phyloP scores from a whole-genome alignment of 306 rosid species.

The peach (Prunus persica) region DNA sequence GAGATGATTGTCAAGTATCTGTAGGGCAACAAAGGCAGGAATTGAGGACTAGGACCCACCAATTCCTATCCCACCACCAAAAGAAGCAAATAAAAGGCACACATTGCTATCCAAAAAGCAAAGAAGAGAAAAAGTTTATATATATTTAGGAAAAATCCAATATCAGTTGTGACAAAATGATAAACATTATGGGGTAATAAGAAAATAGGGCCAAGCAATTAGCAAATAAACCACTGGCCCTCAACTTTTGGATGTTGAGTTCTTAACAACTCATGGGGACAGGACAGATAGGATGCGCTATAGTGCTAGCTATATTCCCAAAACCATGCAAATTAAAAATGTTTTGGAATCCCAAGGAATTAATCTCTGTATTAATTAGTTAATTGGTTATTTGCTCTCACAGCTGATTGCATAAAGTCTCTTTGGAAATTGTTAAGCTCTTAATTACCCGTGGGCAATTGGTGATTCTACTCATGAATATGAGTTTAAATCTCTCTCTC shows the following conservation, averaged over 20 bases:
- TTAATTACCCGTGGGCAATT: no score
- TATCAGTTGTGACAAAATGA: constrained; percentile 5
- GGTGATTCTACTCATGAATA: no score
- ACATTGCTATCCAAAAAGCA: background rate
- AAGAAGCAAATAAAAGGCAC: background rate
- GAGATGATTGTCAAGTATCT: background rate
- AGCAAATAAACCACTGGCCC: constrained; percentile 3
- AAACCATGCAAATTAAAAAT: background rate
- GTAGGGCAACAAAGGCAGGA: background rate
- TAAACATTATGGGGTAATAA: background rate
- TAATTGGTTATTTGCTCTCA: no score
- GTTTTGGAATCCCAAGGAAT: no score
- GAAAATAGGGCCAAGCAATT: background rate
- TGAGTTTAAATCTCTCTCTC: no score
- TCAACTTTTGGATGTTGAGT: constrained; percentile 24
- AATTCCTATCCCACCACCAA: background rate
- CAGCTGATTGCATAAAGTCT: no score
- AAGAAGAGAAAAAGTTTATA: background rate
- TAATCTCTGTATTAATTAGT: no score
- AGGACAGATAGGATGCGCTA: constrained; percentile 22
- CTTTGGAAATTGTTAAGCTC: no score
- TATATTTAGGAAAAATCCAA: background rate
- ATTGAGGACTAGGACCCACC: background rate
- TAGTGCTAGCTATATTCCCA: background rate
- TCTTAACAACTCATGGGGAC: constrained; percentile 26